phyloP scores from a whole-genome alignment of 2,329 filamentous ascomycete genomes.

The Colletotrichum costaricense region DNA sequence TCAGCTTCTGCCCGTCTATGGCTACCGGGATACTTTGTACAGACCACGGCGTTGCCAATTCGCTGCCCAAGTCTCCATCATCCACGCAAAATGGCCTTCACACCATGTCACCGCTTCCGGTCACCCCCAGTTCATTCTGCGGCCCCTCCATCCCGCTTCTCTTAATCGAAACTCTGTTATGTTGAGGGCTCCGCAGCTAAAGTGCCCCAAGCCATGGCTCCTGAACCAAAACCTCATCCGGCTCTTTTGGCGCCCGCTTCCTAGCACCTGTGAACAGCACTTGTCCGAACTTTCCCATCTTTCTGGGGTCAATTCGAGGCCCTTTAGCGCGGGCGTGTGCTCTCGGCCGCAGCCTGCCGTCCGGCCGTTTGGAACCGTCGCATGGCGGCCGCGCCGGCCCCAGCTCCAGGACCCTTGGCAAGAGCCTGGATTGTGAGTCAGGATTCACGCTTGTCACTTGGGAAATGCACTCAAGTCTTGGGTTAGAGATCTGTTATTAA shows the following conservation, averaged over 20 bases:
- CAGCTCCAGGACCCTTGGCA: conserved; percentile 1
- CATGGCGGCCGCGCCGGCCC: conserved; percentile 14
- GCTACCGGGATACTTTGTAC: neutral
- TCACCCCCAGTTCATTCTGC: neutral
- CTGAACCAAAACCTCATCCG: conserved; percentile 7
- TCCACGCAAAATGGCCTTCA: neutral
- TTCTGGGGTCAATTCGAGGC: neutral
- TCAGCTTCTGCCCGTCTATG: neutral
- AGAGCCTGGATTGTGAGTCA: conserved; percentile 24
- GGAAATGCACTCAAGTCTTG: neutral
- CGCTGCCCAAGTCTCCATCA: neutral
- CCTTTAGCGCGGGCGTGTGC: conserved; percentile 1
- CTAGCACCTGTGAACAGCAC: neutral
- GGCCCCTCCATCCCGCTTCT: neutral
- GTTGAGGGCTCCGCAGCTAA: neutral
- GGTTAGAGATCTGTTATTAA: neutral
- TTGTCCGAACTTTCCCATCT: conserved; percentile 1
- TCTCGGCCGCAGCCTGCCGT: neutral
- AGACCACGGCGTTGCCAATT: neutral
- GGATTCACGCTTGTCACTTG: neutral
- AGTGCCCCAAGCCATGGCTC: conserved; percentile 9
- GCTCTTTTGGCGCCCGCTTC: neutral
- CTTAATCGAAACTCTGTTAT: conserved; percentile 7
- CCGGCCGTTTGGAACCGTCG: conserved; percentile 23
- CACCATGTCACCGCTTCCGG: conserved; percentile 5